A percentile compares a stretch with the other conserved stretches of the same genome.
Evolutionary conservation across 495 filamentous ascomycete genomes (phyloP).

Genomic region (Umbilicaria muhlenbergii): DNA sequence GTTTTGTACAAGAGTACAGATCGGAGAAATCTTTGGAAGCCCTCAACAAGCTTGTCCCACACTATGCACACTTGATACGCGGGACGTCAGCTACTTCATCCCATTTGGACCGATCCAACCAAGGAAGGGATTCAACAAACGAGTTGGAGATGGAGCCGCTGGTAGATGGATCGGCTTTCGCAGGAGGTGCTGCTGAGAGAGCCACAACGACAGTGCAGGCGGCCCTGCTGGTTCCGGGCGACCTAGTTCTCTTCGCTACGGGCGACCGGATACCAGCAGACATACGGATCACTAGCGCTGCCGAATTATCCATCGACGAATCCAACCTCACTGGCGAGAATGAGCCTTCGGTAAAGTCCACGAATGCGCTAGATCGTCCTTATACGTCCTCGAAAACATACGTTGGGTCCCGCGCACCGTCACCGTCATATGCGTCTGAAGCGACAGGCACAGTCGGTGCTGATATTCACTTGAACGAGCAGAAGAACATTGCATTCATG

Average conservation of each 20-base stretch:
- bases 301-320: constrained; percentile 83
- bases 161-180: constrained; percentile 20
- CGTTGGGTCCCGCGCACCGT: constrained; percentile 27
- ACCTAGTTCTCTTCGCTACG: constrained; percentile 83
- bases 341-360: constrained; percentile 67
- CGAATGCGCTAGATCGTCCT: constrained; percentile 35
- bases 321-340: constrained; percentile 97
- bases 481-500: constrained; percentile 91
- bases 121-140: constrained; percentile 14
- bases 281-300: constrained; percentile 79
- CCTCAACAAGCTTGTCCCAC: constrained; percentile 80
- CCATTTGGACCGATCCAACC: constrained; percentile 1
- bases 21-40: constrained; percentile 97
- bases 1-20: constrained; percentile 93
- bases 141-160: constrained; percentile 16
- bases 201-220: constrained; percentile 73
- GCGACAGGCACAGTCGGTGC: constrained; percentile 46
- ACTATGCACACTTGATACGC: constrained; percentile 83
- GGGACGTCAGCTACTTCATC: constrained; percentile 23
- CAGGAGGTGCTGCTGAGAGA: constrained; percentile 42
- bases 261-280: constrained; percentile 95
- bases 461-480: constrained; percentile 48
- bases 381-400: constrained; percentile 2
- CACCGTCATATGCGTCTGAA: constrained; percentile 43
- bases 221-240: constrained; percentile 73